Evolutionary conservation across 1,139 yeast species (phyloP).

Genomic region (Yamadazyma membranifaciens): DNA sequence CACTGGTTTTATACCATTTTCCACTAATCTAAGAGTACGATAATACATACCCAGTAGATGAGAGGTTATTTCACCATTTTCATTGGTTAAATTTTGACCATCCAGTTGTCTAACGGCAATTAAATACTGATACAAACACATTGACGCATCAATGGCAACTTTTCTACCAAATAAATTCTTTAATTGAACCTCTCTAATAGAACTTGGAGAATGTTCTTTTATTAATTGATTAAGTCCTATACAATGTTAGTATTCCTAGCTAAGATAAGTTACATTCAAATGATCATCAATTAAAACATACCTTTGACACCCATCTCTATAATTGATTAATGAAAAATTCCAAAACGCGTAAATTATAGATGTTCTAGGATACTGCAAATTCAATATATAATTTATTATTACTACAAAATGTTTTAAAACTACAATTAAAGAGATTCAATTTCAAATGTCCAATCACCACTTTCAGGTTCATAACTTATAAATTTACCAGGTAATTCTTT

Average conservation of each 20-base stretch:
- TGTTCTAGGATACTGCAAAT: neutral
- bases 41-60: slow-evolving; percentile 96
- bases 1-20: slow-evolving; percentile 90
- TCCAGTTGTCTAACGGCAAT: slow-evolving; percentile 96
- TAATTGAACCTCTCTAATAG: slow-evolving; percentile 76
- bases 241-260: slow-evolving; percentile 15
- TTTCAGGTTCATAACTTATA: slow-evolving; percentile 69
- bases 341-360: slow-evolving; percentile 1
- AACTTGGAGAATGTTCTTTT: slow-evolving; percentile 84
- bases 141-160: slow-evolving; percentile 87
- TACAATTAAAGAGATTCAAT: slow-evolving; percentile 31
- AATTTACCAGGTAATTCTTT: slow-evolving; percentile 61
- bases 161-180: slow-evolving; percentile 88
- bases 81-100: slow-evolving; percentile 90
- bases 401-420: neutral
- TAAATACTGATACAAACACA: slow-evolving; percentile 91
- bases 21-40: slow-evolving; percentile 84
- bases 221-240: slow-evolving; percentile 73
- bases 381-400: neutral
- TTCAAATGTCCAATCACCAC: slow-evolving; percentile 81
- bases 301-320: slow-evolving; percentile 74
- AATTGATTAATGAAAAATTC: neutral
- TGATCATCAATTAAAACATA: slow-evolving; percentile 20
- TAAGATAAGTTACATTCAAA: neutral
- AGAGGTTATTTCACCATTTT: slow-evolving; percentile 90